Base-by-base conservation (phyloP, 2,329 filamentous ascomycete species). In the Xylariaceae sp. region DNA sequence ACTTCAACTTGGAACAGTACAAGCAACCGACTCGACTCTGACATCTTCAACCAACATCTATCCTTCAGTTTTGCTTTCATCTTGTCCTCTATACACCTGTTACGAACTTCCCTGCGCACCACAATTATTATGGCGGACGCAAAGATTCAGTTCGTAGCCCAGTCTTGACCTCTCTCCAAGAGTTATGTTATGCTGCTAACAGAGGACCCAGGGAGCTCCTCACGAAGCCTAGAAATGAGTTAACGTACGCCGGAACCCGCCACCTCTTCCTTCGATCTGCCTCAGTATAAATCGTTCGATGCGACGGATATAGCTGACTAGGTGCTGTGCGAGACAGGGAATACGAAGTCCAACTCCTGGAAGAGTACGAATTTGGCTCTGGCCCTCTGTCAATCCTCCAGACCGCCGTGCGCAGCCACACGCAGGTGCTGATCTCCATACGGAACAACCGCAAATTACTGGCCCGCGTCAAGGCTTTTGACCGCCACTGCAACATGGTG, bases 401-500 rank as follows among this genome's bases (percentile, higher is more conserved):
- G 70, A 96, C 92, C 43, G 92, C 92, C 50, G 92, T 96, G 42
- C 86, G 89, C 62, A 86, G 85, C 50, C 90, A 96, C 71, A 86
- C 85, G 30, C 92, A 97, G 69, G 90, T 98, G 47, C 80, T 98
- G 50, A 96, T 98, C 61, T 95, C 88, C 38, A 90, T 90, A 69
- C 88, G 92, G 52, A 96, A 95, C 78, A 97, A 97, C 73, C 85
- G 90, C 67, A 98, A 98, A 74, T 76, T 98, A 33, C 82, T 98
- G 39, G 92, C 90, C 36, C 85, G 92, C 50, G 90, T 98, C 59
- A 98, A 98, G 74, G 92, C 92, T 5, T 98, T 98, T 63, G 92
- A 98, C 68, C 78, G 92, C 45, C 92, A 98, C 68, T 97, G 89
- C 78, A 98, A 98, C 70, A 97, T 98, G 92, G 86, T 95, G 3